Percentiles rank a stretch among this genome's conserved stretches.
phyloP scores from a whole-genome alignment of 306 rosid species.

The Fagus crenata region DNA sequence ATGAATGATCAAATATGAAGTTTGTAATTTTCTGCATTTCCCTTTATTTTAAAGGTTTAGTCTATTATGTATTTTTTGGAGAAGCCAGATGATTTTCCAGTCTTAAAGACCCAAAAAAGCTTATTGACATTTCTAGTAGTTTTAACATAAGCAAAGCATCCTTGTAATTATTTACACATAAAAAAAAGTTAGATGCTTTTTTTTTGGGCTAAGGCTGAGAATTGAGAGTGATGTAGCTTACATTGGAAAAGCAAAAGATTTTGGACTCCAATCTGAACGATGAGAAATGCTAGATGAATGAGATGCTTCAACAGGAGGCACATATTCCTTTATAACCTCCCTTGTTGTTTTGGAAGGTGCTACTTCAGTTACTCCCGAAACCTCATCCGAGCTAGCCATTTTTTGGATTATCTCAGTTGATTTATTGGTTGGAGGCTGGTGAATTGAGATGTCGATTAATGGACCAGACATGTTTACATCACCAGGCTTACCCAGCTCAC shows the following conservation, averaged over 20 bases:
- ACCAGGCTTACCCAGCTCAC: slow-evolving; percentile 46
- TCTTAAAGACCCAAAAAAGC: neutral
- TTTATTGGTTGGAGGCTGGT: slow-evolving; percentile 31
- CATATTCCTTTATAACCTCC: slow-evolving; percentile 68
- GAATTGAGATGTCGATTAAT: slow-evolving; percentile 29
- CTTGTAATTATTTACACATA: slow-evolving; percentile 5
- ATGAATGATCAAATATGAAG: no score
- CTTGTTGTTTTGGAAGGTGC: slow-evolving; percentile 76
- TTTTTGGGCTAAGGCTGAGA: neutral
- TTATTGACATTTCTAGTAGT: neutral
- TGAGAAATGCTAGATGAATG: slow-evolving; percentile 34
- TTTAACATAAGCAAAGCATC: neutral
- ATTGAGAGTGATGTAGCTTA: slow-evolving; percentile 36
- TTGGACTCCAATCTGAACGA: slow-evolving; percentile 44
- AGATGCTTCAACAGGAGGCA: neutral
- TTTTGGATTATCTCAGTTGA: slow-evolving; percentile 36
- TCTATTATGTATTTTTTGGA: neutral
- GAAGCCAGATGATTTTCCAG: neutral
- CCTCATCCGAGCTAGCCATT: slow-evolving; percentile 23
- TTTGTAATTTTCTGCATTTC: no score
- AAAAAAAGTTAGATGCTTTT: neutral
- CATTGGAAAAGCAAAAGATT: slow-evolving; percentile 73
- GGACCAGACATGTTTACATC: slow-evolving; percentile 29
- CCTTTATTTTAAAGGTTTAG: neutral
- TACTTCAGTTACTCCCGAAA: slow-evolving; percentile 41